These are phyloP conservation scores for Coemansia sp. DNA, from an alignment of 192 early-diverging fungal species.

Conservation along the genomic window DNA sequence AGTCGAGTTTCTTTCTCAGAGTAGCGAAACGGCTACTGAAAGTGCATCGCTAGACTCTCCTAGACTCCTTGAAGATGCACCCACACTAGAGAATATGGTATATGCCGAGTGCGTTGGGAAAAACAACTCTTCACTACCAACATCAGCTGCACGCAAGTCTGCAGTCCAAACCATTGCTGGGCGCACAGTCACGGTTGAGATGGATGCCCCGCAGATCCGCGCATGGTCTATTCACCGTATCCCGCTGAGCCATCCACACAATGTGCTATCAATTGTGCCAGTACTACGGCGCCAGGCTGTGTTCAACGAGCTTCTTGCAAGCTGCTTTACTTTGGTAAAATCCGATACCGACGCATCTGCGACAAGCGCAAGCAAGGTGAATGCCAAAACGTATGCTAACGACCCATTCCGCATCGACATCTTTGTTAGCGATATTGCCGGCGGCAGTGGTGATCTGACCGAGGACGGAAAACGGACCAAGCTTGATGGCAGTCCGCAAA, in stretches of 20 bases:
- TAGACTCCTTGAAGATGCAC: slow-evolving; percentile 43
- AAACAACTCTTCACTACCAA: not conserved
- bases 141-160: not conserved
- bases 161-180: not conserved
- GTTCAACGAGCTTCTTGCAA: slow-evolving; percentile 43
- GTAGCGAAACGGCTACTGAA: not conserved
- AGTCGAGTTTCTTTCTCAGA: not conserved
- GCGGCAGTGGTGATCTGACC: not conserved
- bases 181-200: not conserved
- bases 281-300: slow-evolving; percentile 42
- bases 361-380: not conserved
- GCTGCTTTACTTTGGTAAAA: slow-evolving; percentile 13
- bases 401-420: slow-evolving; percentile 51
- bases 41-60: slow-evolving; percentile 21
- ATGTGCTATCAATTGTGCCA: slow-evolving; percentile 20
- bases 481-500: slow-evolving; percentile 4
- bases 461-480: slow-evolving; percentile 7
- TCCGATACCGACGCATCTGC: not conserved
- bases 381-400: slow-evolving; percentile 28
- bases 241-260: slow-evolving; percentile 19
- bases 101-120: not conserved
- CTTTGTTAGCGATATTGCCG: not conserved
- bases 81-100: slow-evolving; percentile 34
- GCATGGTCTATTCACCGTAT: slow-evolving; percentile 37
- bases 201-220: slow-evolving; percentile 41